phyloP scores from a whole-genome alignment of 1,284 basidiomycete genomes.

The Hymenochaete sp. region DNA sequence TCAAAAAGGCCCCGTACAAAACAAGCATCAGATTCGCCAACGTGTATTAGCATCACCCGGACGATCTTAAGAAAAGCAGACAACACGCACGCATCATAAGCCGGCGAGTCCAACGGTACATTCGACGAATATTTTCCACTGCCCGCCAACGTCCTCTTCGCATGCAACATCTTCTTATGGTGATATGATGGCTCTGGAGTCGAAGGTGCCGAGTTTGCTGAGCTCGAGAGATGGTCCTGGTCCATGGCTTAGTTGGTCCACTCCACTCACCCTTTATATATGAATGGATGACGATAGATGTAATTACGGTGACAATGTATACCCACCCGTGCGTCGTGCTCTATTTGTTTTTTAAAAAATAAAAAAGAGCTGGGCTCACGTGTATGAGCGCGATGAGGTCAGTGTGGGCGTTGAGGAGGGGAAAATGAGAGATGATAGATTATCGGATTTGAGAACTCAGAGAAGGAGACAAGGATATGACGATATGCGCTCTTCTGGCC shows the following conservation, averaged over 20 bases:
- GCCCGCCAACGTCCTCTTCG: constrained; percentile 8
- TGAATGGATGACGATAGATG: no score
- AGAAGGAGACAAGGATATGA: not conserved
- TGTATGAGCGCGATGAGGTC: no score
- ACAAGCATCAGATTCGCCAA: not conserved
- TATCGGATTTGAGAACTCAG: constrained; percentile 1
- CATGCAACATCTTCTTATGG: constrained; percentile 18
- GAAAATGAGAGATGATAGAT: no score
- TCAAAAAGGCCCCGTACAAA: not conserved
- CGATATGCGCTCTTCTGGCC: no score
- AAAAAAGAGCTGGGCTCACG: no score
- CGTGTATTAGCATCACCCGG: not conserved
- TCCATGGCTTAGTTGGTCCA: no score
- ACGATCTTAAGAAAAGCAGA: not conserved
- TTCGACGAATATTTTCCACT: constrained; percentile 14
- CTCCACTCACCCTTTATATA: no score
- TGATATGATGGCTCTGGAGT: not conserved
- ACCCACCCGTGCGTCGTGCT: no score
- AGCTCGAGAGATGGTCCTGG: no score
- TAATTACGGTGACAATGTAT: no score
- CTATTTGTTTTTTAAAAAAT: no score
- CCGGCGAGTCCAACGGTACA: constrained; percentile 15
- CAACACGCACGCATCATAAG: constrained; percentile 17
- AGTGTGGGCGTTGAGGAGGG: no score
- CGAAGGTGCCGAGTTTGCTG: not conserved